These are phyloP conservation scores for Panus rudis DNA, from an alignment of 768 basidiomycete species.

Conservation along the genomic window DNA sequence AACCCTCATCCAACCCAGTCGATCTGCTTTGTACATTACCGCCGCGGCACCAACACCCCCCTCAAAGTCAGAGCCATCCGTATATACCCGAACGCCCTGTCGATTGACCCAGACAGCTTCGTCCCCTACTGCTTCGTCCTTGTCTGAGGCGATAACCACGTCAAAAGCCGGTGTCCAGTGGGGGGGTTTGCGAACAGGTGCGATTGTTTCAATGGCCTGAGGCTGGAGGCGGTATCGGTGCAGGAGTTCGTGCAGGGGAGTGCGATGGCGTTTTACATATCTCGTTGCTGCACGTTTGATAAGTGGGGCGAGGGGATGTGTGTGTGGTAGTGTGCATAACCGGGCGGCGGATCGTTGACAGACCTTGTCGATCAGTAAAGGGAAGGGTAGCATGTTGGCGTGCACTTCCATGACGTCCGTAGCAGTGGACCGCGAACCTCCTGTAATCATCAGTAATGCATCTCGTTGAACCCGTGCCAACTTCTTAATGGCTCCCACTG, in stretches of 20 bases:
- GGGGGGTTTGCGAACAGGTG: slow-evolving; percentile 2
- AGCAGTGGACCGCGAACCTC: slow-evolving; percentile 17
- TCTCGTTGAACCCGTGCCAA: slow-evolving; percentile 17
- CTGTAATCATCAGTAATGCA: slow-evolving; percentile 14
- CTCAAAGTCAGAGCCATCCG: slow-evolving; percentile 24
- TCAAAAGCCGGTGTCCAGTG: slow-evolving; percentile 5
- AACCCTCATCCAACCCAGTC: no score
- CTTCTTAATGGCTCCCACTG: slow-evolving; percentile 1
- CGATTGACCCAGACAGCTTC: background rate
- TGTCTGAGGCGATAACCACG: background rate
- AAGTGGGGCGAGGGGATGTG: slow-evolving; percentile 13
- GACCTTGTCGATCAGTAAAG: slow-evolving; percentile 10
- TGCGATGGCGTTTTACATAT: slow-evolving; percentile 12
- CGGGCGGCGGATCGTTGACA: slow-evolving; percentile 8
- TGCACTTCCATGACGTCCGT: slow-evolving; percentile 18
- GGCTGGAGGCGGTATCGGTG: slow-evolving; percentile 10
- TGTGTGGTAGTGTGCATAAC: slow-evolving; percentile 13
- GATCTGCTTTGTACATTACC: slow-evolving; percentile 17
- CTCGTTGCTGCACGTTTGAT: slow-evolving; percentile 2
- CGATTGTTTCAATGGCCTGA: slow-evolving; percentile 12
- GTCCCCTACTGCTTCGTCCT: slow-evolving; percentile 5
- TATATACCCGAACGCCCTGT: slow-evolving; percentile 13
- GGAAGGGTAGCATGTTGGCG: slow-evolving; percentile 13
- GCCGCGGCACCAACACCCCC: slow-evolving; percentile 25
- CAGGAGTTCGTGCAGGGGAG: slow-evolving; percentile 18